Evolutionary conservation across 1,284 basidiomycete genomes (phyloP).

Genomic region (Nidula niveotomentosa): DNA sequence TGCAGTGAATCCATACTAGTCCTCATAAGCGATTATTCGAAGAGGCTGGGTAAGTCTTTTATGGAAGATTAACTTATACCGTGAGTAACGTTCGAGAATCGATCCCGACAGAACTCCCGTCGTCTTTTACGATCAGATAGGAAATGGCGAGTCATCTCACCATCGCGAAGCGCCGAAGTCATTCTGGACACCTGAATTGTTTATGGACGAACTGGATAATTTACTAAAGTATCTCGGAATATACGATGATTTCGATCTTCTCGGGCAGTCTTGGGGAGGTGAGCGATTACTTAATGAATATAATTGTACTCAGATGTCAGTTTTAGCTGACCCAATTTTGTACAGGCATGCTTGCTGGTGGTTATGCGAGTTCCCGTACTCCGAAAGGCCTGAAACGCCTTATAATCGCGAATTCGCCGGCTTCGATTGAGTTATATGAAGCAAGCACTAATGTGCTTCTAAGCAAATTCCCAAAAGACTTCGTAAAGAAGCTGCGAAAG

Average conservation of each 20-base stretch:
- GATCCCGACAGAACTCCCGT: constrained; percentile 25
- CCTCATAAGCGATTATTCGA: constrained; percentile 7
- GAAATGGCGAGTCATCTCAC: constrained; percentile 42
- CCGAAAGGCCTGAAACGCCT: constrained; percentile 41
- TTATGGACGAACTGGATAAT: constrained; percentile 49
- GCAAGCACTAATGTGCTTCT: constrained; percentile 16
- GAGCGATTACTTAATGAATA: not conserved
- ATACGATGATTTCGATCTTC: constrained; percentile 33
- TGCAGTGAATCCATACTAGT: constrained; percentile 4
- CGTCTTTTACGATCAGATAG: constrained; percentile 52
- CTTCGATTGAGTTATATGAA: constrained; percentile 27
- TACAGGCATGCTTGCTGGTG: constrained; percentile 38
- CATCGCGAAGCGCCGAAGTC: constrained; percentile 29
- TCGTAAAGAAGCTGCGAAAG: constrained; percentile 16
- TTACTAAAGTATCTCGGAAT: constrained; percentile 37
- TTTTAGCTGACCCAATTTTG: not conserved
- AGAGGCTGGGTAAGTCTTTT: constrained; percentile 4
- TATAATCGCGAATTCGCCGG: constrained; percentile 31
- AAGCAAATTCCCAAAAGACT: constrained; percentile 19
- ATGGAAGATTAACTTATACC: not conserved
- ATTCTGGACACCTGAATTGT: constrained; percentile 49
- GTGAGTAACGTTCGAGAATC: not conserved
- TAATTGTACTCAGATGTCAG: not conserved
- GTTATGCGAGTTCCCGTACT: constrained; percentile 24
- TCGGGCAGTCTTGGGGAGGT: constrained; percentile 54